phyloP scores from a whole-genome alignment of 768 basidiomycete species.

The Phlebiopsis gigantea region DNA sequence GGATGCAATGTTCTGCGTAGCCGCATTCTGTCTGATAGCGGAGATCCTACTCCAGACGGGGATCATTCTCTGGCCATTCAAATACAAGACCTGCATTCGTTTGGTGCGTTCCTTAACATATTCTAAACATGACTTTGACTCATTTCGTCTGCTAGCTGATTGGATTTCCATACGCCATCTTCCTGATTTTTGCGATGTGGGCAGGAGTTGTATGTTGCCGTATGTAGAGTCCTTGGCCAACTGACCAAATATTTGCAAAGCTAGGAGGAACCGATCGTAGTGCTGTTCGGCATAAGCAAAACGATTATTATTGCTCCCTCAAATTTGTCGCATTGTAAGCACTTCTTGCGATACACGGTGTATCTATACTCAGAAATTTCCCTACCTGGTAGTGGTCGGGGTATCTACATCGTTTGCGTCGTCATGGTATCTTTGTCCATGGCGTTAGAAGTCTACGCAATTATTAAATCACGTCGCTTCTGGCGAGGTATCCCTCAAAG shows the following conservation, averaged over 20 bases:
- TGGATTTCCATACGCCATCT: constrained; percentile 14
- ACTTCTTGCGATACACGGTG: background rate
- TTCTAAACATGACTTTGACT: background rate
- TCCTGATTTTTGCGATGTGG: constrained; percentile 9
- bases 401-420: background rate
- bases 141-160: constrained; percentile 5
- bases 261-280: constrained; percentile 9
- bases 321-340: constrained; percentile 14
- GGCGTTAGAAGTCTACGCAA: constrained; percentile 1
- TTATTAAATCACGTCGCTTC: constrained; percentile 2
- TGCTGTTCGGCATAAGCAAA: constrained; percentile 11
- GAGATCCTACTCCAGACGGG: constrained; percentile 11
- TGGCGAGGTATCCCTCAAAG: background rate
- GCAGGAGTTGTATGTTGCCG: constrained; percentile 5
- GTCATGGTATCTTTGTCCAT: constrained; percentile 5
- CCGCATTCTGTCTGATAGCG: constrained; percentile 14
- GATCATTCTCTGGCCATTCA: background rate
- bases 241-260: background rate
- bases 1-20: constrained; percentile 13
- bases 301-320: constrained; percentile 17
- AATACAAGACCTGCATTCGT: background rate
- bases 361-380: background rate
- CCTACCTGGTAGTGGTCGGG: background rate
- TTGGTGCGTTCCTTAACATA: background rate
- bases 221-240: background rate